Base-by-base conservation (phyloP, 371 early-diverging fungal genomes). In the Rhizopus arrhizus region DNA sequence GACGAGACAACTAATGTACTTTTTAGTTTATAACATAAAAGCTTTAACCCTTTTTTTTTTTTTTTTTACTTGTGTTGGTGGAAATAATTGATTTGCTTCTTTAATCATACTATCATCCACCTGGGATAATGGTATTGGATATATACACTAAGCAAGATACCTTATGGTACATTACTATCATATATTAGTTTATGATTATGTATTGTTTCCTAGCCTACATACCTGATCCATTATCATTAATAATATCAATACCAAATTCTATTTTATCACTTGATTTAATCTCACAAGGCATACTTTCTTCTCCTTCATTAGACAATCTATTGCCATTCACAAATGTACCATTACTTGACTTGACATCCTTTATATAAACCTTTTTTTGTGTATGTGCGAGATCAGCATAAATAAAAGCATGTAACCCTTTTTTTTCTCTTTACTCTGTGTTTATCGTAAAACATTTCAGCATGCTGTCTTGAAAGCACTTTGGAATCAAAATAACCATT, bases 401-500 rank as follows among this genome's bases (percentile, higher is more conserved):
- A 56, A 31, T 53, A 41, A 22, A 31, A 47, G 55, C 22, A 22
- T 22, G 22, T 22, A 22, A 22, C 22, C 22, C 22, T 22, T 22
- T 22, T 22, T 22, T 22, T 22, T 22, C 22, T 22, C 22, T 22
- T 28, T 81, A 91, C 90, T 77, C 85, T 88, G 36, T 85, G 84
- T 45, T 73, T 70, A 16, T 89, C 89, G 56, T 72, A 70, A 89
- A 89, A 91, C 33, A 95, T 74, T 57, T 93, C 93, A 11, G 94
- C 95, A 73, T 95, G 95, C 29, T 77, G 80, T 43, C 95, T 77
- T 12, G 87, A 86, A 35, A 95, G 70, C 3, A 94, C 95, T 72
- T 95, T 94, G 56, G 90, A 86, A 67, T 94, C 93, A 77, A 94
- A 95, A 52, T 86, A 89, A 0, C 92, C 94, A 65, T 95, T 95